Evolutionary conservation across 768 basidiomycete genomes (phyloP), one percentile per base, ranked within the genome.

Genomic region (Nevesoporus exiguus): DNA sequence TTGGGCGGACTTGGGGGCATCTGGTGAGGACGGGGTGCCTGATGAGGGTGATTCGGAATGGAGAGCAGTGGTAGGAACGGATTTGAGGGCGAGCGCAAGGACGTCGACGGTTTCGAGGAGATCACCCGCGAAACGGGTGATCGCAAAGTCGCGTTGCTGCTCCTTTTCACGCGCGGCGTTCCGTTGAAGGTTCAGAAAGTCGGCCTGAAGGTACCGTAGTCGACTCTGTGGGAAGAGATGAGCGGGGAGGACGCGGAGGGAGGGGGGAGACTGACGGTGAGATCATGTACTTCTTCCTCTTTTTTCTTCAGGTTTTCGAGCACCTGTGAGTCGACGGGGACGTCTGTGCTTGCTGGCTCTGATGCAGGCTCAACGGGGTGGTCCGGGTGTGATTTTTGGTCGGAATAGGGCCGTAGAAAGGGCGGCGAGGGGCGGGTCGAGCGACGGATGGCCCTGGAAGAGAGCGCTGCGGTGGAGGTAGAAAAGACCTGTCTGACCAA

Each of bases 141-240:
- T 95, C 54, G 94, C 95, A 73, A 88, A 98, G 71, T 97, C 93
- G 54, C 86, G 84, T 30, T 93, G 90, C 70, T 94, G 91, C 66
- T 90, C 85, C 76, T 90, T 93, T 74, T 98, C 97, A 56, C 89
- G 82, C 27, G 86, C 86, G 50, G 93, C 81, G 64, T 94, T 93
- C 51, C 94, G 89, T 68, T 95, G 93, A 41, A 97, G 79, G 72
- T 98, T 99, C 41, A 96, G 75, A 73, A 93, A 94, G 75, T 99
- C 97, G 63, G 97, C 97, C 67, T 94, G 88, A 54, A 91, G 78
- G 69, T 98, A 97, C 44, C 89, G 86, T 62, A 97, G 78, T 58
- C 93, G 90, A 68, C 85, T 80, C 96, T 97, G 70, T 19, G 36
- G 53, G 7, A n/a, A 3, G 34, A 13, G 39, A 30, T 60, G 45